Evolutionary conservation across 768 basidiomycete species (phyloP).

Genomic region (Cystofilobasidium bisporidii): DNA sequence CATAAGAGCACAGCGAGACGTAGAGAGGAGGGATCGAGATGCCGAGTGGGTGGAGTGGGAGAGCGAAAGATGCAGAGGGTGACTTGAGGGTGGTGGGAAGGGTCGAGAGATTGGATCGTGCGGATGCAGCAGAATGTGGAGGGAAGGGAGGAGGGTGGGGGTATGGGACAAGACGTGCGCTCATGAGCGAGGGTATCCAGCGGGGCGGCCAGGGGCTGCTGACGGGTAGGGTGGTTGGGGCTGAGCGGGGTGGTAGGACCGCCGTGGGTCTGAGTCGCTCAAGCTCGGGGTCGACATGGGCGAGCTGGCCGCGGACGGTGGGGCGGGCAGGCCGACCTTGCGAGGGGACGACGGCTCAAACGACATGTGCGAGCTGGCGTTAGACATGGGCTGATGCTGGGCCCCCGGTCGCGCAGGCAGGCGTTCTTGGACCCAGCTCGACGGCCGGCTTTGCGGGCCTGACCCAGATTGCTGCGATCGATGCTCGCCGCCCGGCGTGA

Average conservation of each 20-base stretch:
- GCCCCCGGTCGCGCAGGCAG: background rate
- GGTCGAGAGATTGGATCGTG: too few relatives aligned
- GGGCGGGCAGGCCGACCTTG: too few relatives aligned
- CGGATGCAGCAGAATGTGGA: too few relatives aligned
- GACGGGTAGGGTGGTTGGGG: background rate
- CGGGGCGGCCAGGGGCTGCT: background rate
- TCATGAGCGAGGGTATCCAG: conserved; percentile 3
- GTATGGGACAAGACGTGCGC: background rate
- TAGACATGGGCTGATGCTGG: conserved; percentile 5
- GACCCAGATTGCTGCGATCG: background rate
- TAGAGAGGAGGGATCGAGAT: too few relatives aligned
- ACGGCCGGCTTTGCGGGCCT: background rate
- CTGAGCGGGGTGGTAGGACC: conserved; percentile 15
- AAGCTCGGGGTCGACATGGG: background rate
- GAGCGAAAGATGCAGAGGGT: too few relatives aligned
- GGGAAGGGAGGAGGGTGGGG: too few relatives aligned
- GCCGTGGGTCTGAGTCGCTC: conserved; percentile 6
- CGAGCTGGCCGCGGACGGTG: background rate
- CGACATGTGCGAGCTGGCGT: background rate
- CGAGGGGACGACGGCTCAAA: conserved; percentile 5
- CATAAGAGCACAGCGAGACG: too few relatives aligned
- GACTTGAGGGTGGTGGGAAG: too few relatives aligned
- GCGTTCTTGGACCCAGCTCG: conserved; percentile 17
- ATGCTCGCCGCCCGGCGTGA: background rate
- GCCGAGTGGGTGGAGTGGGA: too few relatives aligned